Conservation (phyloP, 1,139 yeast genomes). For the Saccharomycopsis hybrid region DNA sequence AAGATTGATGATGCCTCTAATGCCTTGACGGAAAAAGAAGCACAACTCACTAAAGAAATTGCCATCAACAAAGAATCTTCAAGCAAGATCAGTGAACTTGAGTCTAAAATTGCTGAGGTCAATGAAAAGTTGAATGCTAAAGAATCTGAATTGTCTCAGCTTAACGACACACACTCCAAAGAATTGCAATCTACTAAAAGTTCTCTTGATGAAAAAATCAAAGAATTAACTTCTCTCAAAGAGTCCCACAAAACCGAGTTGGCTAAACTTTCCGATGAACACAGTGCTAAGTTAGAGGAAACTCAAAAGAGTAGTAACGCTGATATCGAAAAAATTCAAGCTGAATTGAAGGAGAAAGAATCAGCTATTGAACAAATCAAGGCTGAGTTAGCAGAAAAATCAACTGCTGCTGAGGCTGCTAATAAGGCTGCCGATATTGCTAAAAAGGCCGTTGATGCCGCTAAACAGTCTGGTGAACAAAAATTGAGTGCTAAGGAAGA, state of each 20-base stretch:
- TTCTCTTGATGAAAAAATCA: constrained; percentile 1
- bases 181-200: neutral
- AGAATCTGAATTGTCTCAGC: constrained; percentile 2
- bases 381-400: neutral
- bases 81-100: neutral
- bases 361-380: neutral
- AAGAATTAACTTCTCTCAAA: neutral
- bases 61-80: neutral
- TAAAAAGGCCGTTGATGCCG: neutral
- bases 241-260: constrained; percentile 3
- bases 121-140: constrained; percentile 2
- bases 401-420: neutral
- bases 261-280: neutral
- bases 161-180: neutral
- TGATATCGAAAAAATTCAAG: neutral
- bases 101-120: neutral
- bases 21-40: neutral
- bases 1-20: neutral
- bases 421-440: neutral
- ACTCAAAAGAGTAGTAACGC: neutral
- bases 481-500: neutral
- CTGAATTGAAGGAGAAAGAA: constrained; percentile 4
- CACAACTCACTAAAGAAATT: neutral
- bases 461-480: neutral
- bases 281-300: neutral